Percentiles rank a stretch among this genome's conserved stretches.
Evolutionary conservation across 2,329 filamentous ascomycete species (phyloP).

Genomic region (Aspergillus sojae): DNA sequence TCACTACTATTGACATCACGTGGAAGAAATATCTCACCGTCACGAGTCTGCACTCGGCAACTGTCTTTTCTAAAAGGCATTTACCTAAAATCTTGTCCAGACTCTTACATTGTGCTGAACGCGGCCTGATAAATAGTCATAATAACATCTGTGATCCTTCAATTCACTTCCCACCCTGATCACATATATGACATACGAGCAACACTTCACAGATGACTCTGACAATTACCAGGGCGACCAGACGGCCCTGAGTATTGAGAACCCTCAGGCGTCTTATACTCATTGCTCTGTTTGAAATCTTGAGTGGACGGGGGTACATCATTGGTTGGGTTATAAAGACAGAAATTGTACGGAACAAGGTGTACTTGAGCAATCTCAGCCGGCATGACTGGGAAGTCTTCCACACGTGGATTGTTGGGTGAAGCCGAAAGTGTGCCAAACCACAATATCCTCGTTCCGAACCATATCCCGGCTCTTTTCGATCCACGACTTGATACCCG

Average conservation of each 20-base stretch:
- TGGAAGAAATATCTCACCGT: too few species aligned
- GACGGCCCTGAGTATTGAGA: background rate
- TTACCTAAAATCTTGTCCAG: too few species aligned
- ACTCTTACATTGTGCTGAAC: too few species aligned
- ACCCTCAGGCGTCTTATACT: background rate
- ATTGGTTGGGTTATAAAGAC: conserved; percentile 53
- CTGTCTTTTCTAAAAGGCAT: too few species aligned
- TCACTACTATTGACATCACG: too few species aligned
- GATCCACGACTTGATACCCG: conserved; percentile 26
- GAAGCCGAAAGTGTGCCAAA: conserved; percentile 52
- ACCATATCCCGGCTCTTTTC: conserved; percentile 18
- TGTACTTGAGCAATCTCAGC: conserved; percentile 55
- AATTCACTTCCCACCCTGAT: too few species aligned
- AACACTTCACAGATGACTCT: background rate
- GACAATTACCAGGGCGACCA: background rate
- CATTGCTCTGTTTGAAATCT: conserved; percentile 38
- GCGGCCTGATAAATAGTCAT: too few species aligned
- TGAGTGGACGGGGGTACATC: conserved; percentile 48
- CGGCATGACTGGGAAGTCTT: conserved; percentile 71
- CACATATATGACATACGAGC: background rate
- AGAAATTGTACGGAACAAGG: conserved; percentile 55
- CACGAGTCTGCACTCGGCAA: too few species aligned
- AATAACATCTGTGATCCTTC: too few species aligned
- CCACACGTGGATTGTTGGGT: conserved; percentile 67
- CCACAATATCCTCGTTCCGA: conserved; percentile 33